Evolutionary conservation across 2,329 filamentous ascomycete species (phyloP).

Genomic region (Fusarium aywerte): DNA sequence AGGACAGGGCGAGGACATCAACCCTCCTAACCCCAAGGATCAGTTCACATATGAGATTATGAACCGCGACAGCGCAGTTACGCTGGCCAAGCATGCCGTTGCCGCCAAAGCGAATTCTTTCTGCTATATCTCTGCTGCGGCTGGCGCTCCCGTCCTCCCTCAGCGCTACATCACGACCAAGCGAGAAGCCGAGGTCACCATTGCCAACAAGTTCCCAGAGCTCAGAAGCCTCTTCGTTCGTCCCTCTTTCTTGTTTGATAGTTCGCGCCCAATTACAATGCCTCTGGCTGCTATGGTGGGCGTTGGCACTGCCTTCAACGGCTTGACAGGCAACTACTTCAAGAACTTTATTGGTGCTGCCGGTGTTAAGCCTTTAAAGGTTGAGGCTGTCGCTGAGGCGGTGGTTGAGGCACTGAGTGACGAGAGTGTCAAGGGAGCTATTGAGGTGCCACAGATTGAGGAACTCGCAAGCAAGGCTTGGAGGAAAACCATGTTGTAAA

Average conservation of each 20-base stretch:
- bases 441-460: conserved; percentile 85
- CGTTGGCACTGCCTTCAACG: conserved; percentile 80
- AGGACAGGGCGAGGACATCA: conserved; percentile 67
- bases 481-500: conserved; percentile 88
- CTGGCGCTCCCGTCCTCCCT: conserved; percentile 85
- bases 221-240: conserved; percentile 86
- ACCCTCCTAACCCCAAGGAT: conserved; percentile 72
- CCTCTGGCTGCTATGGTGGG: conserved; percentile 83
- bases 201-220: conserved; percentile 75
- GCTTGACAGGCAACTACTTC: conserved; percentile 78
- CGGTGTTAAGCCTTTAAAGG: conserved; percentile 86
- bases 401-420: conserved; percentile 88
- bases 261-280: conserved; percentile 81
- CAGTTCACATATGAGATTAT: conserved; percentile 96
- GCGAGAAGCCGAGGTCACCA: conserved; percentile 84
- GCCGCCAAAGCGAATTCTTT: conserved; percentile 74
- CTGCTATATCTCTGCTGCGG: conserved; percentile 89
- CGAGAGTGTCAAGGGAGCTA: conserved; percentile 74
- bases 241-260: conserved; percentile 90
- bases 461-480: conserved; percentile 82
- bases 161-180: conserved; percentile 90
- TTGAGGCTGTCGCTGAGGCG: conserved; percentile 86
- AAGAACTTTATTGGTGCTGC: conserved; percentile 82
- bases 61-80: conserved; percentile 91
- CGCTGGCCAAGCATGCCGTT: conserved; percentile 80